Evolutionary conservation across 1,139 yeast species (phyloP), one percentile per base, ranked within the genome.

Genomic region (Lizanozyma gosingica): DNA sequence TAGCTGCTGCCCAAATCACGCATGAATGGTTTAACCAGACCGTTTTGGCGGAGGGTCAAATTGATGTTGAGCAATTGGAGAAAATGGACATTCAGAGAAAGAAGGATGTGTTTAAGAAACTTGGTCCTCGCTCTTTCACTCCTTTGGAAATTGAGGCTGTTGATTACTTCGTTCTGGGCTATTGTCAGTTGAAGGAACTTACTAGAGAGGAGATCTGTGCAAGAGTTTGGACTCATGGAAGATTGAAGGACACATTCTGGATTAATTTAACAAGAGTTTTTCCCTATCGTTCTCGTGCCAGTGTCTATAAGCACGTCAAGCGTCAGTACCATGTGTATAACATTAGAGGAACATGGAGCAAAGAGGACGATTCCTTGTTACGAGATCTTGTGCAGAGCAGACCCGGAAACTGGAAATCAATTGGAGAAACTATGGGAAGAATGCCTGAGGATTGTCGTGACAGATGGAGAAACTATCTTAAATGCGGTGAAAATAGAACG

Each of bases 361-460:
- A 74, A 3, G 85, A 78, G 45, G 96, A 88, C 47, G 97, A 90
- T 57, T 73, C 65, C 34, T 71, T 71, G 40, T 66, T 90, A 41
- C 76, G 78, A 1, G 71, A 71, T 42, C 65, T 86, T 40, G 85
- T 86, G 3, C 62, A 72, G 6, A 78, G 78, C 34, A 76, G 78
- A 48, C 85, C 80, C 43, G 87, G 92, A 14, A 86, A 83, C 53
- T 88, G 97, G 97, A 84, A 85, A 50, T 71, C 71, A 36, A 83
- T 88, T 46, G 96, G 96, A 2, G 73, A 73, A 41, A 62, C 70
- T 6, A 67, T 88, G 78, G 86, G 86, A 11, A 73, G 97, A 53
- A 90, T 90, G 97, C 97, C 97, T 0, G 97, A 90, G 54, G 97
- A 90, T 62, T 88, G 97, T 58, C 73, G 97, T 48, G 97, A 90